phyloP scores from a whole-genome alignment of 202 grass and related monocot genomes.

The Miscanthus sacchariflorus region DNA sequence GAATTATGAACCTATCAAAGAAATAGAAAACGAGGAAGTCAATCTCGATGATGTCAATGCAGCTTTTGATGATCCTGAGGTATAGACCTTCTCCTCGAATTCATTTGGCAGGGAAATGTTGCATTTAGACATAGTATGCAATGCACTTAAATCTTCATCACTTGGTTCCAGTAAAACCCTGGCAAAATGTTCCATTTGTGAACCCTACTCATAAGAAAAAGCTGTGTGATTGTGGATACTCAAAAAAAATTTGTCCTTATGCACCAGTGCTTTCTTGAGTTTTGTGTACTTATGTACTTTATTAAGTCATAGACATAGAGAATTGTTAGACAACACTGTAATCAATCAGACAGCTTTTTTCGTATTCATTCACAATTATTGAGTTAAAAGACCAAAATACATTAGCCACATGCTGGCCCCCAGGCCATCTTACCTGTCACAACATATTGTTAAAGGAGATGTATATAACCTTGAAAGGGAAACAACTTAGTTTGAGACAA shows the following conservation, averaged over 20 bases:
- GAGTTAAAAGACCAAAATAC: not conserved
- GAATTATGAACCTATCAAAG: conserved; percentile 78
- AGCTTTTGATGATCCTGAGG: conserved; percentile 85
- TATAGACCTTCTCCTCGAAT: conserved; percentile 39
- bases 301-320: not conserved
- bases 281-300: conserved; percentile 11
- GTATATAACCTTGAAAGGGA: conserved; percentile 11
- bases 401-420: not conserved
- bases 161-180: conserved; percentile 39
- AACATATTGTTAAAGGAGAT: not conserved
- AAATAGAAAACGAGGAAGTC: conserved; percentile 84
- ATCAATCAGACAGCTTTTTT: conserved; percentile 3
- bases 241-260: not conserved
- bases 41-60: conserved; percentile 94
- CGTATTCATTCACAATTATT: conserved; percentile 27
- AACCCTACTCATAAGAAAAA: conserved; percentile 13
- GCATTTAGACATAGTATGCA: not conserved
- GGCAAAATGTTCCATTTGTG: conserved; percentile 8
- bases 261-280: conserved; percentile 6
- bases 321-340: conserved; percentile 6
- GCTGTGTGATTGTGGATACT: conserved; percentile 12
- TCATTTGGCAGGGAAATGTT: conserved; percentile 23
- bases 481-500: conserved; percentile 28
- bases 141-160: conserved; percentile 17
- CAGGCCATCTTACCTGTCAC: not conserved